Base-by-base conservation (phyloP, 257 asterid species). In the Agastache rugosa region DNA sequence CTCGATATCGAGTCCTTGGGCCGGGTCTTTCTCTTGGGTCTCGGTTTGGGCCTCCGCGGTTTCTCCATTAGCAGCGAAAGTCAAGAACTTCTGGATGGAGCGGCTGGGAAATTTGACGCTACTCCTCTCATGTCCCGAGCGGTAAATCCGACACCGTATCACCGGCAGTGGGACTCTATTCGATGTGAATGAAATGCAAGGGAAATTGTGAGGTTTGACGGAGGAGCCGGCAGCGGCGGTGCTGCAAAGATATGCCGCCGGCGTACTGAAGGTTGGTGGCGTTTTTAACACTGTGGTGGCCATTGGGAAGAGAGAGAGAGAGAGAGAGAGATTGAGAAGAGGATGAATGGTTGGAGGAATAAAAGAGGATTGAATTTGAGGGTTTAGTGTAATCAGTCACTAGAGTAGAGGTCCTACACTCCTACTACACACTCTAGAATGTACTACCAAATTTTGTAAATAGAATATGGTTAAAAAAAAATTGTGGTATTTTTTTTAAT, bases 21-120 rank as follows among this genome's bases (percentile, higher is more conserved):
- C 76, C 74, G 69, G 72, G 41, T 79, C 85, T 17, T 73, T 73
- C 78, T 79, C 89, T 34, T 67, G 80, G 39, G 83, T 75, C 72
- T 84, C 91, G 23, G 88, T 80, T 77, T 75, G 84, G 34, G 81
- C 81, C 76, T 83, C 89, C 37, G 73, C 78, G 42, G 85, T 67
- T 50, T 88, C 94, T 56, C 84, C 91, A 29, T 78, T 68, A 4
- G 86, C 78, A 79, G 88, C 83, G 54, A 73, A 88, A 7, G 66
- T 55, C 45, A 63, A 20, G 17, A 84, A 70, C 31, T 77, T 83
- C 39, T 41, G 64, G 59, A 31, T 25, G 51, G 83, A 78, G 63
- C 83, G 84, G 69, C 39, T 72, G 3, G 81, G 79, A 41, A 56
- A 75, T 54, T 78, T 51, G 76, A 65, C 47, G 60, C 63, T 68